A percentile compares a stretch with the other conserved stretches of the same genome.
phyloP scores from a whole-genome alignment of 805 yeast species.

The Saturnispora ahearnii region DNA sequence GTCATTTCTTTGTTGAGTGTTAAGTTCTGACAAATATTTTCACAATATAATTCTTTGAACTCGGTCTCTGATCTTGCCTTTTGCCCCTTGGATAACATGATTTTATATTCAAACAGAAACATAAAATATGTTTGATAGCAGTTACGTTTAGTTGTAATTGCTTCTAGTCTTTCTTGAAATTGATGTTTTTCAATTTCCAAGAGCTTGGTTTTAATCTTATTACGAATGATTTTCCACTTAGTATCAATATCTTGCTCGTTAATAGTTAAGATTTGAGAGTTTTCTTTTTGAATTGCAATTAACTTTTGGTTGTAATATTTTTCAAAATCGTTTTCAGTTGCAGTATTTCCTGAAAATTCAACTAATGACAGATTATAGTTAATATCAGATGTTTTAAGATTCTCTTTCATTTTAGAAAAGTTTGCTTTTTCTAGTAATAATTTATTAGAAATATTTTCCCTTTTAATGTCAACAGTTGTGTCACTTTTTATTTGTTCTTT shows the following conservation, averaged over 20 bases:
- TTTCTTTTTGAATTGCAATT: not conserved
- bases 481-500: not conserved
- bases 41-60: not conserved
- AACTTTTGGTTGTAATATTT: not conserved
- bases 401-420: not conserved
- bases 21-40: conserved; percentile 1
- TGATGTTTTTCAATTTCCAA: conserved; percentile 1
- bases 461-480: too few relatives aligned
- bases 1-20: not conserved
- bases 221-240: conserved; percentile 3
- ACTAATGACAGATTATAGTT: not conserved
- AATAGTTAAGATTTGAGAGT: not conserved
- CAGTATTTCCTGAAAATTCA: not conserved
- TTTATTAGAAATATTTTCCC: not conserved
- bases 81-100: not conserved
- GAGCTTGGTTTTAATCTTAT: not conserved
- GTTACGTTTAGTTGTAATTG: not conserved
- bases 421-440: not conserved
- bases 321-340: not conserved
- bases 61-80: not conserved
- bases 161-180: not conserved
- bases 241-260: not conserved
- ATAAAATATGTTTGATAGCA: conserved; percentile 2
- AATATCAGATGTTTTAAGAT: not conserved
- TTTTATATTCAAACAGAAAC: conserved; percentile 7